Percentiles rank a stretch among this genome's conserved stretches.
Conservation (phyloP, 768 basidiomycete species). For the Termitomyces sp. region DNA sequence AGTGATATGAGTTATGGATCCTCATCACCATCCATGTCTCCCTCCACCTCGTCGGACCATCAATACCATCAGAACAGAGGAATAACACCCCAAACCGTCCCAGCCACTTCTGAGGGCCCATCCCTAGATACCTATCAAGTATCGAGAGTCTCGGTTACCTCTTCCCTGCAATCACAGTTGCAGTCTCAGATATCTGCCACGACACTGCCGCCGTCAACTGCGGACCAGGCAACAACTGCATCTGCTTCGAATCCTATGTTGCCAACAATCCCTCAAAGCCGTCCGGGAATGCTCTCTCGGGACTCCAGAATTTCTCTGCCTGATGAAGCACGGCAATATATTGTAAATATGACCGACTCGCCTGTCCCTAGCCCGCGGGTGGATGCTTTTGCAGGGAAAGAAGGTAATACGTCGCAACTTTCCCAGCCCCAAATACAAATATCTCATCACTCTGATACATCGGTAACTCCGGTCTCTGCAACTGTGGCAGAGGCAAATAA, state of each 20-base stretch:
- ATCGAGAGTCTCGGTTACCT: background rate
- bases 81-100: constrained; percentile 15
- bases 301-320: constrained; percentile 69
- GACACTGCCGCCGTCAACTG: constrained; percentile 12
- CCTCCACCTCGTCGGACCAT: constrained; percentile 6
- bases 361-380: constrained; percentile 49
- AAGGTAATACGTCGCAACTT: constrained; percentile 6
- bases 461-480: constrained; percentile 1
- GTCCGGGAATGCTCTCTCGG: constrained; percentile 37
- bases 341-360: constrained; percentile 62
- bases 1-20: constrained; percentile 11
- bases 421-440: constrained; percentile 5
- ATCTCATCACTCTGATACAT: background rate
- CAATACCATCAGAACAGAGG: constrained; percentile 7
- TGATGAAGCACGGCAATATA: constrained; percentile 72
- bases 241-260: constrained; percentile 22
- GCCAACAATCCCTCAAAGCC: constrained; percentile 26
- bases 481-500: constrained; percentile 6
- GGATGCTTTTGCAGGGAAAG: constrained; percentile 28
- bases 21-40: background rate
- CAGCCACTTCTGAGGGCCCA: constrained; percentile 14
- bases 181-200: constrained; percentile 5
- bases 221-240: constrained; percentile 15
- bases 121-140: constrained; percentile 6
- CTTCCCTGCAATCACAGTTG: background rate